Evolutionary conservation across 139 green algal species (phyloP).

Genomic region (Tetraselmis striata): DNA sequence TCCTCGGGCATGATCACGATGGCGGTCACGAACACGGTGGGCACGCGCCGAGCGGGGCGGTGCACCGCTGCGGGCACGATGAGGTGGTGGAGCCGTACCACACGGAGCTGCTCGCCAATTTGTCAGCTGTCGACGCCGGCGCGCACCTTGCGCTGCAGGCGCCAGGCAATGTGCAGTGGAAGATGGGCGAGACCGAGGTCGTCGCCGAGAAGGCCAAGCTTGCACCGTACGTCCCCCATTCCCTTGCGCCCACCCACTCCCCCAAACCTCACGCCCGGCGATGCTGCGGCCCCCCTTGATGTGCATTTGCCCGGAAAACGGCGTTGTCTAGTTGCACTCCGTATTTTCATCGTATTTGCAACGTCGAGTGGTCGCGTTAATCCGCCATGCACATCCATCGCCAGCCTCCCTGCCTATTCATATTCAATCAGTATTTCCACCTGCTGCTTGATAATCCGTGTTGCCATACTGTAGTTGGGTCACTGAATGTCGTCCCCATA

Average conservation of each 20-base stretch:
- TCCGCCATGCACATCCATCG: not conserved
- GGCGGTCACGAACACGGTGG: no score
- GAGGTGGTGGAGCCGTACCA: not conserved
- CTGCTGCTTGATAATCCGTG: no score
- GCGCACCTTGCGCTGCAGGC: not conserved
- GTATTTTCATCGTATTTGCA: not conserved
- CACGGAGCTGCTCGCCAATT: not conserved
- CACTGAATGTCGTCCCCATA: no score
- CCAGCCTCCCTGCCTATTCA: not conserved
- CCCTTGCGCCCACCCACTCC: not conserved
- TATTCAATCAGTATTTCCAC: no score
- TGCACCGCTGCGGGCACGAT: not conserved
- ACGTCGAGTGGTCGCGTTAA: not conserved
- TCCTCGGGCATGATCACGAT: not conserved
- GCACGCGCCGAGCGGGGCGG: no score
- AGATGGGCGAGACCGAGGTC: not conserved
- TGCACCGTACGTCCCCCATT: not conserved
- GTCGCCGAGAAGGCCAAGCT: not conserved
- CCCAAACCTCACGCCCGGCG: not conserved
- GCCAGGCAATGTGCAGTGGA: not conserved
- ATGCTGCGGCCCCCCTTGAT: not conserved
- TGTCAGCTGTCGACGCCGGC: not conserved
- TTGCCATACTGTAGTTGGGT: no score
- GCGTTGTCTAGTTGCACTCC: not conserved
- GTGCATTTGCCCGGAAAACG: not conserved